Conservation (phyloP, 2,329 filamentous ascomycete genomes). For the Aspergillus sp. region DNA sequence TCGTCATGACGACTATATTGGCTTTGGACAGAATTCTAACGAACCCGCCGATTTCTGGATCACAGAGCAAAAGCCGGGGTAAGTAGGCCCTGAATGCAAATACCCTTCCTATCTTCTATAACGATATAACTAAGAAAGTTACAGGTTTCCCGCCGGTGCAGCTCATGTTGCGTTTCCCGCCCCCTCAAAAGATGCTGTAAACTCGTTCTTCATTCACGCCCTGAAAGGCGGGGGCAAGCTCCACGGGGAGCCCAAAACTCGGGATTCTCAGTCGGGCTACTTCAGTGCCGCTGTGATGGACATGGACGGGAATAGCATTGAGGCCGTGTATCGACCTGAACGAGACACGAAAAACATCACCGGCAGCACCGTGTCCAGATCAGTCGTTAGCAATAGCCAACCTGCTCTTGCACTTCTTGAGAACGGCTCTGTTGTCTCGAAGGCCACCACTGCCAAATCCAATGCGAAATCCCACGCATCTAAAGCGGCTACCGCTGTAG, state of each 20-base stretch:
- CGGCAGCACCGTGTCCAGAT: conserved; percentile 22
- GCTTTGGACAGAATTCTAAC: conserved; percentile 58
- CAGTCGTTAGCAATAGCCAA: conserved; percentile 29
- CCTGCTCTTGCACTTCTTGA: conserved; percentile 38
- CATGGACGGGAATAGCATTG: conserved; percentile 80
- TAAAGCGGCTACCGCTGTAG: conserved; percentile 25
- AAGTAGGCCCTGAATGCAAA: conserved; percentile 23
- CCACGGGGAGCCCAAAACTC: conserved; percentile 56
- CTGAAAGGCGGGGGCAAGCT: conserved; percentile 63
- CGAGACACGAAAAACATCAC: conserved; percentile 22
- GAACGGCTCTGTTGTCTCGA: conserved; percentile 40
- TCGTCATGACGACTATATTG: conserved; percentile 60
- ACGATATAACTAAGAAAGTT: conserved; percentile 18
- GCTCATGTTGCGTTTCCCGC: conserved; percentile 69
- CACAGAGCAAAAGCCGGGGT: conserved; percentile 61
- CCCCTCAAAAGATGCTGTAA: conserved; percentile 63
- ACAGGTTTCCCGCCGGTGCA: conserved; percentile 51
- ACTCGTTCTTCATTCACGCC: conserved; percentile 70
- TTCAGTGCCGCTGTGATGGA: conserved; percentile 68
- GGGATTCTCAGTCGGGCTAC: conserved; percentile 56
- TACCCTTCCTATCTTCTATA: not conserved
- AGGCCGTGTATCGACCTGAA: conserved; percentile 64
- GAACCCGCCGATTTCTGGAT: conserved; percentile 62
- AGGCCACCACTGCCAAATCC: conserved; percentile 29
- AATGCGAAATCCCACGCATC: conserved; percentile 30